Conservation (phyloP, 495 filamentous ascomycete genomes). For the Neurospora sublineolata region DNA sequence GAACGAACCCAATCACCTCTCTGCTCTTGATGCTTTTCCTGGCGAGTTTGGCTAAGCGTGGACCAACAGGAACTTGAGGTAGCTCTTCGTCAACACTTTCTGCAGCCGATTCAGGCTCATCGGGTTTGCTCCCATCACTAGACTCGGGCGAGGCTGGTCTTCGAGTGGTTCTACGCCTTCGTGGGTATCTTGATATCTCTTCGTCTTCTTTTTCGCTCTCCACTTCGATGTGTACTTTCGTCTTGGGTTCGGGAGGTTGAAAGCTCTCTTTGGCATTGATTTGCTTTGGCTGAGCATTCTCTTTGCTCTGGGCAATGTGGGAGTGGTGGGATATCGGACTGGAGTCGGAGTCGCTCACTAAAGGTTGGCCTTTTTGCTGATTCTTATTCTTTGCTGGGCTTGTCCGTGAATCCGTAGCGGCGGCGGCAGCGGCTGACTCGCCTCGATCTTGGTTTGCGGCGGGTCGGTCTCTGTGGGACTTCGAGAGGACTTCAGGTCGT, state of each 20-base stretch:
- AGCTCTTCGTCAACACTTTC: conserved; percentile 9
- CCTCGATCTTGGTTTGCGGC: not conserved
- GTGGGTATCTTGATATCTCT: not conserved
- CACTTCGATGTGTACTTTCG: not conserved
- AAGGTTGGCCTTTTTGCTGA: not conserved
- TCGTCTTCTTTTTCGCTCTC: not conserved
- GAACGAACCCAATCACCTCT: conserved; percentile 31
- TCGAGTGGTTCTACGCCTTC: not conserved
- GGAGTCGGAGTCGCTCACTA: not conserved
- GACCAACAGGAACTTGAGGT: conserved; percentile 12
- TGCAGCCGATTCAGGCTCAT: not conserved
- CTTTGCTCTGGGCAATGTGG: not conserved
- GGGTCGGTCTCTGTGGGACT: not conserved
- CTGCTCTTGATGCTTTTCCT: conserved; percentile 31
- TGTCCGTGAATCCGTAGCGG: not conserved
- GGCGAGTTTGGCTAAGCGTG: conserved; percentile 25
- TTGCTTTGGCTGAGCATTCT: not conserved
- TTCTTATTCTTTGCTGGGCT: not conserved
- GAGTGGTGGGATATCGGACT: not conserved
- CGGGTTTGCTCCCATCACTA: not conserved
- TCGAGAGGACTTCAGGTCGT: not conserved
- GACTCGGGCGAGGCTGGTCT: not conserved
- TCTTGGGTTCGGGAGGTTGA: not conserved
- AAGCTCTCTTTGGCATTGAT: not conserved
- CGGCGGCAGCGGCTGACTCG: not conserved